Evolutionary conservation across 2,329 filamentous ascomycete species (phyloP).

Genomic region (Bipolaris bicolor): DNA sequence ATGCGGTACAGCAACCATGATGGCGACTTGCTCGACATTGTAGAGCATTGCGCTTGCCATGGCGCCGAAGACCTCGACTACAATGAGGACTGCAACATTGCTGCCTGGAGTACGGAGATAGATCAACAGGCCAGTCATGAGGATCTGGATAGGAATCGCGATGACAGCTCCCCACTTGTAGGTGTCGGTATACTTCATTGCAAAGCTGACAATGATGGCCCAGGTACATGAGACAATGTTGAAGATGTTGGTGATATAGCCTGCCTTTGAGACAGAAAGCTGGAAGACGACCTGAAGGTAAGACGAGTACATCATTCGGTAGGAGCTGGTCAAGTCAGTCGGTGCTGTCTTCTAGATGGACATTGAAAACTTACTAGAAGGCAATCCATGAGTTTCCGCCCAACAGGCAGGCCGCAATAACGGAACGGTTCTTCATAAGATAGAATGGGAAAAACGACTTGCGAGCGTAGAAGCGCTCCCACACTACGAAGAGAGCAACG

Average conservation of each 20-base stretch:
- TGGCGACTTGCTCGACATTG: slow-evolving; percentile 26
- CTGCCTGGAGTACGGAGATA: slow-evolving; percentile 34
- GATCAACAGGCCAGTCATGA: slow-evolving; percentile 35
- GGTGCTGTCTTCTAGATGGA: not conserved
- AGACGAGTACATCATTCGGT: slow-evolving; percentile 41
- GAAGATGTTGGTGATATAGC: slow-evolving; percentile 32
- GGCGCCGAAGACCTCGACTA: slow-evolving; percentile 37
- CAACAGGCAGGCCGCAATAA: slow-evolving; percentile 57
- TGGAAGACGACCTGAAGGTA: slow-evolving; percentile 48
- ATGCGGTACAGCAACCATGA: slow-evolving; percentile 30
- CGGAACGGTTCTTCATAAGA: slow-evolving; percentile 55
- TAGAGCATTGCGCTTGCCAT: slow-evolving; percentile 30
- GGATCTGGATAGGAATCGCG: slow-evolving; percentile 32
- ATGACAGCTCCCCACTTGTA: slow-evolving; percentile 34
- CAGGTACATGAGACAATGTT: slow-evolving; percentile 31
- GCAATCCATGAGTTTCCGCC: slow-evolving; percentile 28
- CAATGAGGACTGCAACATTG: slow-evolving; percentile 31
- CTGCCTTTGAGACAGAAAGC: slow-evolving; percentile 24
- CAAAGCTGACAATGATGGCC: slow-evolving; percentile 24
- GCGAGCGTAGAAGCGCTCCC: slow-evolving; percentile 48
- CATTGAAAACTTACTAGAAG: slow-evolving; percentile 27
- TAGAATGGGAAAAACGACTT: slow-evolving; percentile 53
- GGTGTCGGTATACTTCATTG: slow-evolving; percentile 28
- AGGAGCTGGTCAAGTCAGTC: slow-evolving; percentile 27
- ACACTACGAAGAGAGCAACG: slow-evolving; percentile 44